Base-by-base conservation (phyloP, 345 rosid species). In the Gossypium herbaceum region DNA sequence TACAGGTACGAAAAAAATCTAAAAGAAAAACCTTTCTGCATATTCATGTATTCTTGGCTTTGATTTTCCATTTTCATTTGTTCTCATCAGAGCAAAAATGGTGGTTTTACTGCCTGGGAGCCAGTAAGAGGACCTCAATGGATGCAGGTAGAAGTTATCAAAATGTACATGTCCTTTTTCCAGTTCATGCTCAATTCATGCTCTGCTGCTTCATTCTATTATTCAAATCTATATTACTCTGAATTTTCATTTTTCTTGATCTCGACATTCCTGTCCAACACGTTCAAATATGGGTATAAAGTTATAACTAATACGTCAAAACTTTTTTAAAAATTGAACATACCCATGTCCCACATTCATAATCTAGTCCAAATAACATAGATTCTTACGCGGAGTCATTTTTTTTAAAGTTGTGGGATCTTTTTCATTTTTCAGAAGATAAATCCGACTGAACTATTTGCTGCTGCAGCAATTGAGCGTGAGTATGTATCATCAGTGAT, bases 101-200 rank as follows among this genome's bases (percentile, higher is more conserved):
- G 60, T 10, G 73, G 73, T 70, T 70, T 70, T 52, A 70, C 60
- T 29, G 73, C 25, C 52, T 70, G 73, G 73, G 73, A 70, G 47
- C 73, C 73, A 17, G 73, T 70, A 70, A 51, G 73, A 52, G 47
- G 73, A 51, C 47, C 13, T 4, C 45, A 70, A 70, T 70, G 73
- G 73, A 3, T 51, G 73, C 16, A n/a, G 73, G 47, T 70, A 70
- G 52, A 70, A 70, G 2, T 52, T 51, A 10, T 29, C 17, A 9
- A 70, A 51, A 9, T 51, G 57, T 27, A 8, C 19, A 25, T 3
- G 69, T 41, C 15, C 24, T 57, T 68, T 25, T 15, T 48, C 57
- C 72, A 48, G 43, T 68, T 68, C 57, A 48, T 68, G 56, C 71
- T 66, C 19, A 48, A 48, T 29, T 22, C 68, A 61, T 61, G 16